Evolutionary conservation across 2,329 filamentous ascomycete species (phyloP), one percentile per base, ranked within the genome.

Genomic region (Penicillium sp.): DNA sequence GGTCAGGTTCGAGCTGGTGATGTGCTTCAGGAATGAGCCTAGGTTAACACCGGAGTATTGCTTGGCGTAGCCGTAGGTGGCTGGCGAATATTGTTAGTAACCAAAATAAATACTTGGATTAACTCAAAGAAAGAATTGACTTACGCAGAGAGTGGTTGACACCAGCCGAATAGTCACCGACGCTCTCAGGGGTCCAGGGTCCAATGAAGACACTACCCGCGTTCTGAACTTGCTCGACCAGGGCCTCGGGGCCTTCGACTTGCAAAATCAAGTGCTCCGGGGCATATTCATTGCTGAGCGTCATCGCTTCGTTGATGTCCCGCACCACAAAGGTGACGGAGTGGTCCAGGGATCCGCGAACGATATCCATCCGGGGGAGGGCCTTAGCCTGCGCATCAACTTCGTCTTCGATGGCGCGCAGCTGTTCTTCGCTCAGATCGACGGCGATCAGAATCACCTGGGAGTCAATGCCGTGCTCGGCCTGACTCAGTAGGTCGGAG

Each of bases 11-110:
- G 91, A 91, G 76, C 90, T 94, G 30, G 94, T 99, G 67, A 99
- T 97, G 79, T 97, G 91, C 79, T 99, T 99, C 71, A 96, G 84
- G 75, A 97, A 99, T 2, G 93, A 97, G 26, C 85, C 91, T 5
- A 99, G 83, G 73, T 96, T 99, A 68, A 99, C 94, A 46, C 94
- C 94, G 5, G 91, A 97, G 78, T 99, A 99, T 74, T 99, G 94
- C 77, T 96, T 96, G 42, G 94, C 94, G 67, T 96, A 99, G 33
- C 94, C 94, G 68, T 97, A 99, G 0, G 94, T 99, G 46, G 94
- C 91, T 96, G 46, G 3, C 2, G 49, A 33, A 45, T 17, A 37
- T 33, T 26, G 51, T 68, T 67, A 69, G 66, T 43, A 34, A 50
- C 10, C 8, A n/a, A 34, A 6, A 32, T 10, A 43, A 3, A 27